Percentiles rank a stretch among this genome's conserved stretches.
phyloP scores from a whole-genome alignment of 306 rosid genomes.

The Fragaria vesca region DNA sequence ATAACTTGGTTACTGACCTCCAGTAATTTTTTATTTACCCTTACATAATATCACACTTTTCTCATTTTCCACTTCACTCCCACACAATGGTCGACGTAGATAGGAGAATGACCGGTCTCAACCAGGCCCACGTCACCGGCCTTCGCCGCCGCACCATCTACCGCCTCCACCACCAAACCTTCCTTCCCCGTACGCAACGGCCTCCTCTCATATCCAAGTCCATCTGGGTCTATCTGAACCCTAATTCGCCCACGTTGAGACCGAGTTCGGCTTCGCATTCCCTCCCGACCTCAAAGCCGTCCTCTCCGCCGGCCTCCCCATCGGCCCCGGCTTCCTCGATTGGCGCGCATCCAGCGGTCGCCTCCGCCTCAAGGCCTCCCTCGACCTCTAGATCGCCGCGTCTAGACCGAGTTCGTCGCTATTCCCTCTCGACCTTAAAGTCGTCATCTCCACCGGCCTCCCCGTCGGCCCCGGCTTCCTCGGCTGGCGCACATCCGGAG shows the following conservation, averaged over 20 bases:
- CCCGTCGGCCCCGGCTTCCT: conserved; percentile 94
- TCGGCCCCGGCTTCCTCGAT: conserved; percentile 90
- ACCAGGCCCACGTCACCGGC: conserved; percentile 93
- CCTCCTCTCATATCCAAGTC: conserved; percentile 68
- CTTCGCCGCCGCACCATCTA: conserved; percentile 60
- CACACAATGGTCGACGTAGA: conserved; percentile 90
- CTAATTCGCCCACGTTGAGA: conserved; percentile 92
- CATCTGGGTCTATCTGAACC: conserved; percentile 70
- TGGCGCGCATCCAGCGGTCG: conserved; percentile 83
- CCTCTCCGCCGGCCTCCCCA: conserved; percentile 80
- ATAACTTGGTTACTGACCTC: too few relatives aligned
- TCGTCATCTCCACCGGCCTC: conserved; percentile 76
- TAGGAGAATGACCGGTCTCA: conserved; percentile 91
- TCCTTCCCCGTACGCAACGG: conserved; percentile 61
- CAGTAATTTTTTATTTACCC: too few relatives aligned
- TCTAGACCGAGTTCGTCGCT: conserved; percentile 79
- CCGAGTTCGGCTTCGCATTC: conserved; percentile 54
- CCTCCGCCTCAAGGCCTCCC: conserved; percentile 72
- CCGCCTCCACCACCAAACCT: conserved; percentile 22
- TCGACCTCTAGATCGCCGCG: conserved; percentile 80
- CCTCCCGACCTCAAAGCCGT: conserved; percentile 60
- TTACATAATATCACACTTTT: background rate
- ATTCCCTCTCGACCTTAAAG: conserved; percentile 48
- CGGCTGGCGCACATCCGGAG: conserved; percentile 75
- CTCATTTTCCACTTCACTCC: conserved; percentile 20